Evolutionary conservation across 208 protist species (phyloP), one percentile per base, ranked within the genome.

Genomic region (Wallacemonas sp.): DNA sequence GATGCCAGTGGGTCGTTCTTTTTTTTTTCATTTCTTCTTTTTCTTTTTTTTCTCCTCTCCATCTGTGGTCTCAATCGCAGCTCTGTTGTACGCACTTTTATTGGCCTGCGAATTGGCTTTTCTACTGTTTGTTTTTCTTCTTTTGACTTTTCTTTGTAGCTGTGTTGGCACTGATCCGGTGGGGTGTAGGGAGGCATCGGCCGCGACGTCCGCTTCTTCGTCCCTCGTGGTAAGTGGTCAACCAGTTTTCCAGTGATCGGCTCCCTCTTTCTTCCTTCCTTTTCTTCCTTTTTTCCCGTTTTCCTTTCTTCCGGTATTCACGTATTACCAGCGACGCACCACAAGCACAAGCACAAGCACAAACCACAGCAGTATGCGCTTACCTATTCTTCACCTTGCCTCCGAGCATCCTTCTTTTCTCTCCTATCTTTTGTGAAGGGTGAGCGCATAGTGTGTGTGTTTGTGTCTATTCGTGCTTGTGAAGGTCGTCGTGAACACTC

Each of bases 1-100:
- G 81, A 33, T 71, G 67, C 53, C 26, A 42, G 15, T 17, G 5
- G 2, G 21, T 39, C 38, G 34, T 27, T 22, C 13, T 46, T 62
- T 62, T 21, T 53, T 63, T 59, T 65, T 3, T 57, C 8, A 12
- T 29, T 70, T 27, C 29, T 50, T 3, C 8, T 33, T 38, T 15
- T 15, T 70, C 27, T 3, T 0, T 48, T 44, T 44, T 37, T 27
- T 66, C 12, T 39, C 12, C 39, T 19, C 38, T 57, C 50, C n/a
- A n/a, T n/a, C n/a, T n/a, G n/a, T n/a, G n/a, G n/a, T n/a, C n/a
- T n/a, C n/a, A n/a, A n/a, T n/a, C n/a, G n/a, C n/a, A n/a, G n/a
- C n/a, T 32, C 19, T 54, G 46, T 36, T 36, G 13, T 12, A 54
- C 24, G 46, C 19, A 12, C 15, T 36, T 22, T 36, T 41, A 12